Evolutionary conservation across 257 asterid species (phyloP), one percentile per base, ranked within the genome.

Genomic region (Salvia splendens): DNA sequence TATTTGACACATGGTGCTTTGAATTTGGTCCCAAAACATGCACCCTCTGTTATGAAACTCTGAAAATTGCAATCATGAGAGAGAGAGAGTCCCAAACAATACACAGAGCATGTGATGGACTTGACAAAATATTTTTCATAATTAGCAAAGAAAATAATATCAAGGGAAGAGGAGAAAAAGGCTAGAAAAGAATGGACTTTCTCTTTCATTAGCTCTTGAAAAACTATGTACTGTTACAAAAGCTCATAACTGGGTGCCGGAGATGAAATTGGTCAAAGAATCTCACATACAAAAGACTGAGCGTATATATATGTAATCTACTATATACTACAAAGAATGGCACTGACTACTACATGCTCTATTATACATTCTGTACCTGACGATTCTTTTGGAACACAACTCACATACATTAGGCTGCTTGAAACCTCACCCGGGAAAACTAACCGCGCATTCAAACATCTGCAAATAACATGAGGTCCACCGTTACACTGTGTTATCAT

Each of bases 241-340:
- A 72, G 60, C 73, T 71, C 68, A 74, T 73, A 40, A 52, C 69
- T 73, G 62, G 54, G 43, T 52, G 66, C 45, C 53, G 14, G 20
- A 41, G 20, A 61, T 61, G 12, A 20, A 61, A 42, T 42, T 41
- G 40, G 40, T 61, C 17, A 20, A 12, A 40, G 52, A 43, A 45
- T 62, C 67, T 12, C 42, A 45, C 67, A 62, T 24, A 43, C 55
- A 42, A 16, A 17, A 36, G 52, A 20, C 10, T 3, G 3, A 59
- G 32, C 49, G 49, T 12, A 20, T 4, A 38, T 17, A 60, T 40
- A 33, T 33, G 30, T 24, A 24, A 24, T 24, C 1, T 0, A 20
- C n/a, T n/a, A n/a, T n/a, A n/a, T n/a, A n/a, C n/a, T 80, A 87
- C 92, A 85, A 80, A 72, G 78, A 84, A 81, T 77, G 72, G 66